Evolutionary conservation across 2,329 filamentous ascomycete species (phyloP).

Genomic region (Sporothrix dimorphospora): DNA sequence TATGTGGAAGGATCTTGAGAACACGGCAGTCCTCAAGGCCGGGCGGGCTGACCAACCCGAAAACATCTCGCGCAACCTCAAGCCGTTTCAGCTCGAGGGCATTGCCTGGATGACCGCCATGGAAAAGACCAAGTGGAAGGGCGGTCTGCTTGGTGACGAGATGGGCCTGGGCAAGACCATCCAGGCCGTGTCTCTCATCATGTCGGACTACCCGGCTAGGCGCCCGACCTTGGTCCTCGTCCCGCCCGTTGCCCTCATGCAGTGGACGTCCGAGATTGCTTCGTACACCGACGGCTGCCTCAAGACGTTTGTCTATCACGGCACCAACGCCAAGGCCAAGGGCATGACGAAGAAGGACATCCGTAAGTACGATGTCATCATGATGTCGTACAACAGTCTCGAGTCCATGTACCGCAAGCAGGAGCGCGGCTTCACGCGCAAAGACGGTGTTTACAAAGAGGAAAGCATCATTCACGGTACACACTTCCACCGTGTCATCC

Average conservation of each 20-base stretch:
- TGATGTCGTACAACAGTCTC: conserved; percentile 93
- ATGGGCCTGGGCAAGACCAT: conserved; percentile 99
- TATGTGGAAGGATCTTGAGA: conserved; percentile 82
- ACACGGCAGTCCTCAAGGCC: conserved; percentile 66
- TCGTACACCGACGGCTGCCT: conserved; percentile 84
- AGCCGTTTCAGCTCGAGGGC: conserved; percentile 92
- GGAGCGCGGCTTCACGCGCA: conserved; percentile 83
- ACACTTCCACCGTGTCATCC: conserved; percentile 84
- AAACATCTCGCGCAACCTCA: conserved; percentile 80
- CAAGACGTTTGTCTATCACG: conserved; percentile 89
- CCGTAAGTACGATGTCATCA: conserved; percentile 85
- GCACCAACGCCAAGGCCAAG: conserved; percentile 82
- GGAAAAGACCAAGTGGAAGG: conserved; percentile 82
- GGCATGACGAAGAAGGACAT: conserved; percentile 73
- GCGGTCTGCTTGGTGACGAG: conserved; percentile 91
- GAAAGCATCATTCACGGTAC: conserved; percentile 80
- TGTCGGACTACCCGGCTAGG: conserved; percentile 91
- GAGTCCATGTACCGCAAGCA: conserved; percentile 94
- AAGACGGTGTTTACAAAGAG: conserved; percentile 79
- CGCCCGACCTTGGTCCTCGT: conserved; percentile 85
- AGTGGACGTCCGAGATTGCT: conserved; percentile 84
- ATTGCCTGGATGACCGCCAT: conserved; percentile 93
- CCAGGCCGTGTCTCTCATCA: conserved; percentile 94
- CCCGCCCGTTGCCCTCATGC: conserved; percentile 91
- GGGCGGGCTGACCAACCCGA: conserved; percentile 69